Conservation (phyloP, 352 stramenopile genomes). For the Globisporangium parvum region DNA sequence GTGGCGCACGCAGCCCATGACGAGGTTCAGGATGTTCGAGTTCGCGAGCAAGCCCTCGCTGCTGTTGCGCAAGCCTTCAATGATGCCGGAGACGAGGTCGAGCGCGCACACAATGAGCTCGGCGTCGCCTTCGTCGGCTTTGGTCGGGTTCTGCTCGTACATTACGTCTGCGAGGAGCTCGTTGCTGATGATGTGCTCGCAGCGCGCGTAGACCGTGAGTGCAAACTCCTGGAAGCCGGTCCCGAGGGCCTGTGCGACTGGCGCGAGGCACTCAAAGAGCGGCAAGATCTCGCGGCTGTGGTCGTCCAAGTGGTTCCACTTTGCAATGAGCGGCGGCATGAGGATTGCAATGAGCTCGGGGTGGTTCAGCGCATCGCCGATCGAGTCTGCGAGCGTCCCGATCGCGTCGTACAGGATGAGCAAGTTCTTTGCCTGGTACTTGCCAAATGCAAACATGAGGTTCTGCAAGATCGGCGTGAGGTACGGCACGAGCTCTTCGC, state of each 20-base stretch:
- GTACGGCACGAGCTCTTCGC: constrained; percentile 91
- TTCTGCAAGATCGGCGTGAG: constrained; percentile 89
- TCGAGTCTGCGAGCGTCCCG: constrained; percentile 92
- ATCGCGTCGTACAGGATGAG: constrained; percentile 96
- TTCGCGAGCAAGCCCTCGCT: constrained; percentile 69
- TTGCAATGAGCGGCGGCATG: constrained; percentile 90
- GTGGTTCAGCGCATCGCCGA: constrained; percentile 90
- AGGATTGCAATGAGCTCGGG: constrained; percentile 88
- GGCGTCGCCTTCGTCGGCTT: constrained; percentile 82
- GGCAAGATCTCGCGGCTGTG: constrained; percentile 77
- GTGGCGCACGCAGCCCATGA: constrained; percentile 84
- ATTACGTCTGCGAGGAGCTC: constrained; percentile 79
- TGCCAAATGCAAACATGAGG: constrained; percentile 89
- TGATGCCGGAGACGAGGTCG: constrained; percentile 86
- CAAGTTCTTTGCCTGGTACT: constrained; percentile 93
- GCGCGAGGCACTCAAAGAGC: constrained; percentile 88
- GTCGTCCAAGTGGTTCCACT: constrained; percentile 87
- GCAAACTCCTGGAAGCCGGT: constrained; percentile 87
- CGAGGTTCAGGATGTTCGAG: constrained; percentile 85
- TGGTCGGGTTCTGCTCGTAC: constrained; percentile 66
- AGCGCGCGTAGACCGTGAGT: constrained; percentile 73
- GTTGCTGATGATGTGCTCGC: constrained; percentile 78
- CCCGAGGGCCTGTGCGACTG: constrained; percentile 76
- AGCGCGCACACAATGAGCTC: constrained; percentile 88
- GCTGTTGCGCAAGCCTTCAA: constrained; percentile 74